These are phyloP conservation scores for Vitis hybrid DNA, from an alignment of 177 flowering plant genomes.

Conservation along the genomic window DNA sequence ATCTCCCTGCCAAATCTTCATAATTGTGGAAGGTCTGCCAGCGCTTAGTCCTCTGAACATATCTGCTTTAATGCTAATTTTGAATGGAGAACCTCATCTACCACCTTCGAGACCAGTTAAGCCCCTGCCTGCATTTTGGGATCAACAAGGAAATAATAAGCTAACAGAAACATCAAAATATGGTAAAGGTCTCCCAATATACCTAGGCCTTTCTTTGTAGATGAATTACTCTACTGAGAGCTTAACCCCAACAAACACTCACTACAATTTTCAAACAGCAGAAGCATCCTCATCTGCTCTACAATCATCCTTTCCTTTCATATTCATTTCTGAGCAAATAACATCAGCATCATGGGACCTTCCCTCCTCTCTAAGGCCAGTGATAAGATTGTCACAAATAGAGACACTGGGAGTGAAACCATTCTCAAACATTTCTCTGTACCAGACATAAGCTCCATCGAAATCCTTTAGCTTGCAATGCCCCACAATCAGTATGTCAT, in stretches of 20 bases:
- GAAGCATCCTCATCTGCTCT: constrained; percentile 12
- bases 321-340: constrained; percentile 39
- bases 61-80: not conserved
- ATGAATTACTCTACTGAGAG: too few species aligned
- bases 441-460: constrained; percentile 55
- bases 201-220: too few species aligned
- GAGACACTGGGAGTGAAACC: constrained; percentile 36
- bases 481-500: constrained; percentile 47
- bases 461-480: constrained; percentile 51
- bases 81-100: not conserved
- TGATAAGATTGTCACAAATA: constrained; percentile 35
- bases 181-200: too few species aligned
- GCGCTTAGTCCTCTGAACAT: not conserved
- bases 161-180: too few species aligned
- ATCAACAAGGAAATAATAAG: too few species aligned
- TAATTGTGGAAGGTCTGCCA: not conserved
- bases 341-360: constrained; percentile 43
- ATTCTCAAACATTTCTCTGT: constrained; percentile 56
- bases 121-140: constrained; percentile 10
- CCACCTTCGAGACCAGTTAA: not conserved
- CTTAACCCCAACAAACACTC: not conserved
- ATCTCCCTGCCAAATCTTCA: not conserved
- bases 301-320: constrained; percentile 28
- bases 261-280: constrained; percentile 14
- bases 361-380: constrained; percentile 55